Evolutionary conservation across 345 rosid genomes (phyloP).

Genomic region (Hibiscus mutabilis): DNA sequence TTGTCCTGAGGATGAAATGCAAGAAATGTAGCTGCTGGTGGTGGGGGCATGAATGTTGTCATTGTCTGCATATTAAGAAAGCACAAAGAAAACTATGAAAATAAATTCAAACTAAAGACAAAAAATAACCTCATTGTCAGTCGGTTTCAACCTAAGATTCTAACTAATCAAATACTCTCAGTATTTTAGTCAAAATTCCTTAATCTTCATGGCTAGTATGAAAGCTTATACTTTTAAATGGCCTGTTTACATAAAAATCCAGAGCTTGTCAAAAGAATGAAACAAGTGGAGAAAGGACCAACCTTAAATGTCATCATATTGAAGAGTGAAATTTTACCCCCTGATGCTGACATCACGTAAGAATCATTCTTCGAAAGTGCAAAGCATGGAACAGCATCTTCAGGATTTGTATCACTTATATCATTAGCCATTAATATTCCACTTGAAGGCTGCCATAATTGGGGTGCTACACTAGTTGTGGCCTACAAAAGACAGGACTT

Average conservation of each 20-base stretch:
- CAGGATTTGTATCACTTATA: conserved; percentile 48
- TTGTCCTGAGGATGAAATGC: conserved; percentile 76
- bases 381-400: conserved; percentile 78
- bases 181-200: background rate
- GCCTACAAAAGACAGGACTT: conserved; percentile 36
- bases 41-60: conserved; percentile 79
- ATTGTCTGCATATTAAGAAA: conserved; percentile 43
- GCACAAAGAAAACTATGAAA: conserved; percentile 2
- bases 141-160: background rate
- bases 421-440: conserved; percentile 74
- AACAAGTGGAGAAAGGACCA: conserved; percentile 7
- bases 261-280: background rate
- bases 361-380: conserved; percentile 67
- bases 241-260: background rate
- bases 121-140: background rate
- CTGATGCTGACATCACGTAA: conserved; percentile 77
- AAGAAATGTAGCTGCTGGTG: conserved; percentile 73
- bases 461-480: conserved; percentile 52
- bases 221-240: background rate
- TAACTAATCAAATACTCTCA: background rate
- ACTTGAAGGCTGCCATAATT: conserved; percentile 67
- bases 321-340: conserved; percentile 64
- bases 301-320: conserved; percentile 79
- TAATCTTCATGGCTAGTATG: background rate
- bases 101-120: background rate